Evolutionary conservation across 257 asterid species (phyloP).

Genomic region (Cynanchum wilfordii): DNA sequence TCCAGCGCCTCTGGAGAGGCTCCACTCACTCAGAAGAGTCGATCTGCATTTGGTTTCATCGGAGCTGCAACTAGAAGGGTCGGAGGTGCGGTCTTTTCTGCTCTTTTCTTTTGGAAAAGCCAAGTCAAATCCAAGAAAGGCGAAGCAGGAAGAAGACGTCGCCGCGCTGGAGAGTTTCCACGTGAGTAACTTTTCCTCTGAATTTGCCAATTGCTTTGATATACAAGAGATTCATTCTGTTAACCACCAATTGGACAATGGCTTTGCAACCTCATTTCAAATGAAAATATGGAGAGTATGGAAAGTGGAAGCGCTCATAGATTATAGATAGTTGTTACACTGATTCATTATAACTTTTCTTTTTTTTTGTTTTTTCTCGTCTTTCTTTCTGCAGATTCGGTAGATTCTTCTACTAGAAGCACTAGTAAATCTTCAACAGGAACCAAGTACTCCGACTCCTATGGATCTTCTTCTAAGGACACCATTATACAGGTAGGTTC

Average conservation of each 20-base stretch:
- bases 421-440: constrained; percentile 29
- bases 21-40: constrained; percentile 14
- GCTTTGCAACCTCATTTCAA: neutral
- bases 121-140: constrained; percentile 26
- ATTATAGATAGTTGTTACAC: neutral
- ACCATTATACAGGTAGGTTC: constrained; percentile 15
- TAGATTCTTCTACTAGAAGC: constrained; percentile 23
- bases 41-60: constrained; percentile 25
- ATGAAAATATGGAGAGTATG: neutral
- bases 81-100: constrained; percentile 23
- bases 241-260: neutral
- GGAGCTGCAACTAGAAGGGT: constrained; percentile 28
- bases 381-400: constrained; percentile 27
- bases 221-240: neutral
- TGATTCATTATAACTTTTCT: neutral
- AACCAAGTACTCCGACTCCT: constrained; percentile 21
- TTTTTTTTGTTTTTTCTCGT: neutral
- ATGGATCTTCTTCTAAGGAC: constrained; percentile 30
- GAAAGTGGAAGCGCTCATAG: no score
- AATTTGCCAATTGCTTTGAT: neutral
- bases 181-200: constrained; percentile 31
- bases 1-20: neutral
- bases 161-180: constrained; percentile 22
- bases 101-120: constrained; percentile 25
- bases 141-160: constrained; percentile 16